Conservation (phyloP, 441 rosid species). For the Metrosideros polymorpha region DNA sequence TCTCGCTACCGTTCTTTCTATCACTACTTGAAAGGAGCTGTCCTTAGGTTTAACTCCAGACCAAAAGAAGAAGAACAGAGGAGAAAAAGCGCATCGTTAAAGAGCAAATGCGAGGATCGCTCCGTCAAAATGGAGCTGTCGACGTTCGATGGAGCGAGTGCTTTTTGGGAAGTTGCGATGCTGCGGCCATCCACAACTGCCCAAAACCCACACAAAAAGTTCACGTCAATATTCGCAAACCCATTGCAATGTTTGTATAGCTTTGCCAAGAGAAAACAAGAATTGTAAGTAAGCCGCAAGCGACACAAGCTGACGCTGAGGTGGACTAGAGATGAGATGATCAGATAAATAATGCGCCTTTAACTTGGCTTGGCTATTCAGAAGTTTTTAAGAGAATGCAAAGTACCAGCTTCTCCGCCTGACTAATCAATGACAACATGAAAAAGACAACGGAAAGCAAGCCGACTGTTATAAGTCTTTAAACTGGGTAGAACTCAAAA, state of each 20-base stretch:
- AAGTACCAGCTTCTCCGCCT: neutral
- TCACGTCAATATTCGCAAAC: neutral
- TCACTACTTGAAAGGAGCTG: neutral
- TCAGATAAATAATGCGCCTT: neutral
- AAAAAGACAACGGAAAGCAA: neutral
- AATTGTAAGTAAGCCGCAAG: neutral
- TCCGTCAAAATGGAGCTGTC: conserved; percentile 68
- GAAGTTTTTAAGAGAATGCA: neutral
- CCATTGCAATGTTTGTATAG: neutral
- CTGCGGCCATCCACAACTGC: conserved; percentile 42
- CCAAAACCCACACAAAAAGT: conserved; percentile 2
- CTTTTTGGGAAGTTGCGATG: conserved; percentile 34
- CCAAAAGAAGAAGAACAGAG: neutral
- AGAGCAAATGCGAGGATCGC: neutral
- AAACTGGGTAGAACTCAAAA: neutral
- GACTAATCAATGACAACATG: neutral
- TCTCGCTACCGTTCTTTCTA: neutral
- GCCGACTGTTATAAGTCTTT: neutral
- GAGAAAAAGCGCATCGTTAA: neutral
- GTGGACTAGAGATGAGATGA: neutral
- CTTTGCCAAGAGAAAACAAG: neutral
- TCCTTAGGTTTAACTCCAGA: neutral
- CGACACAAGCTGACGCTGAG: neutral
- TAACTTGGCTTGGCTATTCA: neutral
- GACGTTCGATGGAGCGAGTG: conserved; percentile 39